phyloP scores from a whole-genome alignment of 1,139 yeast genomes.

The Debaryomyces robertsiae region DNA sequence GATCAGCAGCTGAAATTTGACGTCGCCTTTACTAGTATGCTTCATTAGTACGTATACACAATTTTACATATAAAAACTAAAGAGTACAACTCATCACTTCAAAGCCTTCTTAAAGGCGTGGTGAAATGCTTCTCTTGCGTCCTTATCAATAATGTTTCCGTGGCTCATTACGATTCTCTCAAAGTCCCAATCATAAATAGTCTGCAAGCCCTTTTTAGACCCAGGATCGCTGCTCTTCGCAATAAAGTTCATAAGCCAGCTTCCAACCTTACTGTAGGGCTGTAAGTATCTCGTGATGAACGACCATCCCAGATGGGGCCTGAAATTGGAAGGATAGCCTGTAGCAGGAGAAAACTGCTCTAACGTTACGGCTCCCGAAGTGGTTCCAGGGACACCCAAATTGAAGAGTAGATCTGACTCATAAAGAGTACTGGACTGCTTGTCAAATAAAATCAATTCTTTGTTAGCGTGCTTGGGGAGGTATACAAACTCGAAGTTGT shows the following conservation, averaged over 20 bases:
- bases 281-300: slow-evolving; percentile 39
- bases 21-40: no score
- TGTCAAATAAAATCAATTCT: slow-evolving; percentile 56
- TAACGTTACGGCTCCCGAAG: slow-evolving; percentile 19
- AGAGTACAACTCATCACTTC: neutral
- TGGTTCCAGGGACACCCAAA: slow-evolving; percentile 32
- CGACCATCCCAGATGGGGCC: slow-evolving; percentile 46
- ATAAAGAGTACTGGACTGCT: slow-evolving; percentile 46
- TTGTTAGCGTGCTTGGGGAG: slow-evolving; percentile 56
- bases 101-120: slow-evolving; percentile 11
- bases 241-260: slow-evolving; percentile 31
- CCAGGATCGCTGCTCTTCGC: slow-evolving; percentile 3
- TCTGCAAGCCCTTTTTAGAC: slow-evolving; percentile 29
- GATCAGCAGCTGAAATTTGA: no score
- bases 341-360: slow-evolving; percentile 49
- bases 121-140: slow-evolving; percentile 35
- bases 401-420: slow-evolving; percentile 63
- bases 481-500: slow-evolving; percentile 56
- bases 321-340: slow-evolving; percentile 28
- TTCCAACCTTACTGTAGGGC: slow-evolving; percentile 40
- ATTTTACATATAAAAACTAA: no score
- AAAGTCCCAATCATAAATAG: slow-evolving; percentile 49
- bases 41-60: no score
- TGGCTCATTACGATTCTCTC: slow-evolving; percentile 57
- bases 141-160: slow-evolving; percentile 53